Base-by-base conservation (phyloP, 345 rosid genomes). In the Clarkia xantiana region DNA sequence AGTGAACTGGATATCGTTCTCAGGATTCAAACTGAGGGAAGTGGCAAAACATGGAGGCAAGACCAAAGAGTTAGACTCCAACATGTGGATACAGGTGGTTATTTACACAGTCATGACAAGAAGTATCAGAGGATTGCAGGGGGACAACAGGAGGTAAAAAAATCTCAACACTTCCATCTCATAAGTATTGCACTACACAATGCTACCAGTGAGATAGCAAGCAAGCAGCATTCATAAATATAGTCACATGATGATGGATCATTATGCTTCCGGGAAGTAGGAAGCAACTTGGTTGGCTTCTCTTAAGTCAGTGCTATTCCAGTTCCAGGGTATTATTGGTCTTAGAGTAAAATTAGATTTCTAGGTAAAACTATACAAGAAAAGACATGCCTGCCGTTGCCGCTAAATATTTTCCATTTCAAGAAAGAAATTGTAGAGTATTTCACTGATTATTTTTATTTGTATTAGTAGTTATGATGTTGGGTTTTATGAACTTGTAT, bases 51-150 rank as follows among this genome's bases (percentile, higher is more conserved):
- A 3, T 87, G 99, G 96, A 86, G 69, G 80, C 95, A 87, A 63
- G 79, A 87, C 62, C 99, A 93, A 69, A 77, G 66, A 72, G 67
- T 93, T 41, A 74, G 99, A 20, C 86, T 93, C 66, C 99, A 84
- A 34, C 99, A 93, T 66, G 71, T 93, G 46, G 99, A 93, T 76
- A 93, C 99, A 8, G 63, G 81, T 43, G 99, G 95, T 50, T 93
- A 80, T 63, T 72, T 93, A 40, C 99, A 93, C 61, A 87, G 99
- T 63, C 99, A 93, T 52, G 84, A 84, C 79, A 93, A 87, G 77
- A 93, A 82, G 65, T 93, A 87, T 74, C 74, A 78, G 56, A 75
- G 99, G n/a, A 82, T 87, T 45, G 99, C 97, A 45, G 99, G 99
- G 54, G 96, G 95, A 13, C 99, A 93, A 64, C 99, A 93, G 63